Evolutionary conservation across 2,329 filamentous ascomycete genomes (phyloP).

Genomic region (Fusarium fracticaudum): DNA sequence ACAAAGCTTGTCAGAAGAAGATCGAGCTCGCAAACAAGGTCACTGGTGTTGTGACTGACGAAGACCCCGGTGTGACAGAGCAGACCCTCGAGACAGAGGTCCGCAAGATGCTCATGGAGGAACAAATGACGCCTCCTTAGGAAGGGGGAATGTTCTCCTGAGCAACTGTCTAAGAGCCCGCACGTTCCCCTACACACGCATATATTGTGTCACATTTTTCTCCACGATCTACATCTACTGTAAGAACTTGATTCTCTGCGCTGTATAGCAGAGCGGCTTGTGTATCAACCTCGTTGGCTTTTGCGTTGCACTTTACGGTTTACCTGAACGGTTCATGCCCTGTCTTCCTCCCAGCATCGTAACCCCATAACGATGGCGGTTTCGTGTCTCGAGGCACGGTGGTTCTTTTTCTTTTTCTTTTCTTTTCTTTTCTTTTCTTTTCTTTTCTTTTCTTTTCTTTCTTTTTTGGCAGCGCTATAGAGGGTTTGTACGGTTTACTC

Average conservation of each 20-base stretch:
- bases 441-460: not conserved
- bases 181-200: not conserved
- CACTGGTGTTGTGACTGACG: slow-evolving; percentile 53
- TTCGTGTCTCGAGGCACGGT: not conserved
- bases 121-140: slow-evolving; percentile 53
- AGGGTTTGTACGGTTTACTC: slow-evolving; percentile 6
- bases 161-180: not conserved
- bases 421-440: not conserved
- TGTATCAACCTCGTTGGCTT: slow-evolving; percentile 18
- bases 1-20: slow-evolving; percentile 91
- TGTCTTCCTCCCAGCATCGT: not conserved
- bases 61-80: slow-evolving; percentile 40
- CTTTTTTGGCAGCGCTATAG: not conserved
- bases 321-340: not conserved
- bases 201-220: not conserved
- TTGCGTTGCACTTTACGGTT: slow-evolving; percentile 10
- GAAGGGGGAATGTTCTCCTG: slow-evolving; percentile 20
- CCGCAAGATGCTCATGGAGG: slow-evolving; percentile 55
- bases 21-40: slow-evolving; percentile 80
- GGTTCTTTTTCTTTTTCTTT: not conserved
- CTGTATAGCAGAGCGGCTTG: slow-evolving; percentile 22
- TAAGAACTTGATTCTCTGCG: slow-evolving; percentile 16
- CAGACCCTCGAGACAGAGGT: slow-evolving; percentile 56
- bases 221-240: slow-evolving; percentile 1
- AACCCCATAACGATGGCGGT: not conserved